phyloP scores from a whole-genome alignment of 352 stramenopile species.

The Phytophthora citricola region DNA sequence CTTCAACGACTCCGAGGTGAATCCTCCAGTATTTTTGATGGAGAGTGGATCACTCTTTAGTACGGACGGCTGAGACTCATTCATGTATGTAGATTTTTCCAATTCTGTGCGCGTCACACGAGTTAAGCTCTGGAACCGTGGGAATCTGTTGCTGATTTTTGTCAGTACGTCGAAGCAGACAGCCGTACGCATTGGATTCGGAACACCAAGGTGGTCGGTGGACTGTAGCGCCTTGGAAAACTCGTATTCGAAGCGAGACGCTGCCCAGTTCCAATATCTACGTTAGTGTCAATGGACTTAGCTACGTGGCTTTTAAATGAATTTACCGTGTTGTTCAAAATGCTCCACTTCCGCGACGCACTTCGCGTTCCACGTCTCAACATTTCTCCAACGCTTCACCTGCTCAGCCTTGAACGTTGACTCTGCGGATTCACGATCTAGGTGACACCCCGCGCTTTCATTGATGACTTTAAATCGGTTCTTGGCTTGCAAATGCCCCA shows the following conservation, averaged over 20 bases:
- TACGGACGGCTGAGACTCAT: background rate
- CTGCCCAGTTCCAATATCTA: constrained; percentile 12
- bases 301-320: background rate
- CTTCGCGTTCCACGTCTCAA: constrained; percentile 39
- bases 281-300: background rate
- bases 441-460: background rate
- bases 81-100: constrained; percentile 52
- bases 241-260: constrained; percentile 51
- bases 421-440: constrained; percentile 11
- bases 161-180: constrained; percentile 62
- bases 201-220: constrained; percentile 57
- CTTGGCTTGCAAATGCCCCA: background rate
- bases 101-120: constrained; percentile 42
- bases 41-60: background rate
- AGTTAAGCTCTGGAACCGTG: constrained; percentile 56
- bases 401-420: constrained; percentile 24
- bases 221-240: constrained; percentile 57
- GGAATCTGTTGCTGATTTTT: constrained; percentile 54
- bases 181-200: constrained; percentile 65
- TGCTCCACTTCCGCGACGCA: constrained; percentile 31
- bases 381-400: constrained; percentile 14
- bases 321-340: constrained; percentile 37
- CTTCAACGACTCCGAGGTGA: constrained; percentile 20
- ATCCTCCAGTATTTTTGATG: background rate
- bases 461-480: background rate